phyloP scores from a whole-genome alignment of 371 early-diverging fungal genomes.

The Mortierella sp. region DNA sequence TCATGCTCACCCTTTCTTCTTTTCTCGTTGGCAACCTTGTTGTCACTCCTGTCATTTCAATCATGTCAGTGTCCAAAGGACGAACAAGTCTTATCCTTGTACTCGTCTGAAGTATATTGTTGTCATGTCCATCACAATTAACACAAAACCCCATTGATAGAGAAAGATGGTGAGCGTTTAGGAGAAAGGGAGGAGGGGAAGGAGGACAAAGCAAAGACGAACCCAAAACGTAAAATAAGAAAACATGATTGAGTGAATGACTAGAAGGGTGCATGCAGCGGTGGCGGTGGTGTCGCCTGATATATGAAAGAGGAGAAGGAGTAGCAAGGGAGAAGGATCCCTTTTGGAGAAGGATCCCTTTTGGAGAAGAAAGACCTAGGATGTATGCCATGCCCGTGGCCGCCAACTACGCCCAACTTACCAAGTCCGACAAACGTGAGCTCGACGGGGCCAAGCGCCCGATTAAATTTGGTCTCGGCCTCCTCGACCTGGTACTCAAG shows the following conservation, averaged over 20 bases:
- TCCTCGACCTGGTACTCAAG: conserved; percentile 67
- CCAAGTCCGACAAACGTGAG: conserved; percentile 71
- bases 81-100: not conserved
- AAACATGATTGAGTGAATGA: not conserved
- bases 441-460: conserved; percentile 63
- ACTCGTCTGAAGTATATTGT: not conserved
- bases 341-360: not conserved
- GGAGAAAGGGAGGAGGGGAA: not conserved
- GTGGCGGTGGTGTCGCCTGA: not conserved
- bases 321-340: not conserved
- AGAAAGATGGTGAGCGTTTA: conserved; percentile 17
- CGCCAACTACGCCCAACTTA: conserved; percentile 20
- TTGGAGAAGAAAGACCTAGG: not conserved
- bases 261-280: not conserved
- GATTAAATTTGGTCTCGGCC: conserved; percentile 65
- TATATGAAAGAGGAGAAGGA: not conserved
- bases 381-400: not conserved
- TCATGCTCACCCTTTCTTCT: not conserved
- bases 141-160: not conserved
- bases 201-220: conserved; percentile 12
- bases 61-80: not conserved
- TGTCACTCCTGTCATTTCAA: not conserved
- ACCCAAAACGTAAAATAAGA: not conserved
- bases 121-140: not conserved
- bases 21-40: not conserved